phyloP scores from a whole-genome alignment of 208 protist species.

The Wallacemonas rigidus region DNA sequence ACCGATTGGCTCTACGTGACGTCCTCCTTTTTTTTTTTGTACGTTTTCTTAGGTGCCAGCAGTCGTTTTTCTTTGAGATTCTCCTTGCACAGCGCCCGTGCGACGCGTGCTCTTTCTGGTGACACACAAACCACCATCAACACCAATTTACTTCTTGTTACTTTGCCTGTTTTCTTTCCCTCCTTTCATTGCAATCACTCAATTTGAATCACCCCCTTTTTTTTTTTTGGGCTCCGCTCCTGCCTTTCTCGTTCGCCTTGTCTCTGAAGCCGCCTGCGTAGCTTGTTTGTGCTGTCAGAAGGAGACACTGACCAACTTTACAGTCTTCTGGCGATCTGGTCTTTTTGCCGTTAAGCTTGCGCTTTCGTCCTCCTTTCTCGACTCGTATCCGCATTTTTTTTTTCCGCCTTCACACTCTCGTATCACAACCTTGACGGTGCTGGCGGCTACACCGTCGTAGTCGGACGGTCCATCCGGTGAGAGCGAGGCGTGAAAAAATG shows the following conservation, averaged over 20 bases:
- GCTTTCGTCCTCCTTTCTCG: too few relatives aligned
- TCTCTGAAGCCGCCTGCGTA: neutral
- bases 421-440: neutral
- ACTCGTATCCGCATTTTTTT: conserved; percentile 11
- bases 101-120: neutral
- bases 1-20: too few relatives aligned
- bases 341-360: too few relatives aligned
- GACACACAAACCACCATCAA: neutral
- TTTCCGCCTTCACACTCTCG: neutral
- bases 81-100: too few relatives aligned
- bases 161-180: neutral
- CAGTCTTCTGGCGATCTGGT: too few relatives aligned
- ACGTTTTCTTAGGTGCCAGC: too few relatives aligned
- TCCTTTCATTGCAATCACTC: neutral
- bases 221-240: neutral
- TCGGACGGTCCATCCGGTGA: too few relatives aligned
- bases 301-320: too few relatives aligned
- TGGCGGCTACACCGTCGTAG: too few relatives aligned
- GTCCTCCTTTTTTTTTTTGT: too few relatives aligned
- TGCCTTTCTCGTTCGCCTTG: neutral
- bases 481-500: neutral
- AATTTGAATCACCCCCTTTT: neutral
- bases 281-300: too few relatives aligned
- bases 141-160: neutral
- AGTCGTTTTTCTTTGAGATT: too few relatives aligned